A percentile compares a stretch with the other conserved stretches of the same genome.
Evolutionary conservation across 73 alveolate genomes (phyloP).

Genomic region (Stentor coeruleus): DNA sequence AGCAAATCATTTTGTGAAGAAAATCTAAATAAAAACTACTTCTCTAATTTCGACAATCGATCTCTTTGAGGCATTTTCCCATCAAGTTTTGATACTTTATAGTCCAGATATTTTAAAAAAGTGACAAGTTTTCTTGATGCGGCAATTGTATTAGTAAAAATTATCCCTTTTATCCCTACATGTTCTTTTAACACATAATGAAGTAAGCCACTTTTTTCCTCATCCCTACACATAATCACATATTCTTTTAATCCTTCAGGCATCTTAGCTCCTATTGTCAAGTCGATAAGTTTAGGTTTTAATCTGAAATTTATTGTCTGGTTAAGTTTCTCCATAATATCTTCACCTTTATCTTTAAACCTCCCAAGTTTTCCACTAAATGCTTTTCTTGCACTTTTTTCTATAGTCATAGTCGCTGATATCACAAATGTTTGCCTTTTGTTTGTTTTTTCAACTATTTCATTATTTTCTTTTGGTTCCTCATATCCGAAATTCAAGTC

Average conservation of each 20-base stretch:
- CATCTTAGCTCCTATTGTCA: constrained; percentile 54
- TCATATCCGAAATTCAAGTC: constrained; percentile 13
- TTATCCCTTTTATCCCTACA: constrained; percentile 59
- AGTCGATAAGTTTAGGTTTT: constrained; percentile 60
- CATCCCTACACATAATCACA: constrained; percentile 47
- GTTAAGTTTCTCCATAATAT: constrained; percentile 27
- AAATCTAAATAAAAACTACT: neutral
- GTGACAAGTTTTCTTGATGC: constrained; percentile 80
- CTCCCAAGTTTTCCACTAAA: constrained; percentile 21
- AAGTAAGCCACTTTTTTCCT: constrained; percentile 68
- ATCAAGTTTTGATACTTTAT: constrained; percentile 65
- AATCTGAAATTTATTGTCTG: constrained; percentile 29
- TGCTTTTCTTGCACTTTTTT: constrained; percentile 38
- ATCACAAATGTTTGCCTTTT: constrained; percentile 44
- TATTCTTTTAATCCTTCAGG: constrained; percentile 51
- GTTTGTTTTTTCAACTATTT: constrained; percentile 20
- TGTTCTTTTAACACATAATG: constrained; percentile 62
- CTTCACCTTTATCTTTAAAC: constrained; percentile 33
- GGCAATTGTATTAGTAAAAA: constrained; percentile 88
- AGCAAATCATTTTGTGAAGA: constrained; percentile 55
- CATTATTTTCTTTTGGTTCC: constrained; percentile 18
- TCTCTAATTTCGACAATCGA: constrained; percentile 69
- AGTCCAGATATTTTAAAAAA: constrained; percentile 60
- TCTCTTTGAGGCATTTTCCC: constrained; percentile 87
- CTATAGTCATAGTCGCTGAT: constrained; percentile 48